phyloP scores from a whole-genome alignment of 805 yeast species.

The Kuraishia cidri region DNA sequence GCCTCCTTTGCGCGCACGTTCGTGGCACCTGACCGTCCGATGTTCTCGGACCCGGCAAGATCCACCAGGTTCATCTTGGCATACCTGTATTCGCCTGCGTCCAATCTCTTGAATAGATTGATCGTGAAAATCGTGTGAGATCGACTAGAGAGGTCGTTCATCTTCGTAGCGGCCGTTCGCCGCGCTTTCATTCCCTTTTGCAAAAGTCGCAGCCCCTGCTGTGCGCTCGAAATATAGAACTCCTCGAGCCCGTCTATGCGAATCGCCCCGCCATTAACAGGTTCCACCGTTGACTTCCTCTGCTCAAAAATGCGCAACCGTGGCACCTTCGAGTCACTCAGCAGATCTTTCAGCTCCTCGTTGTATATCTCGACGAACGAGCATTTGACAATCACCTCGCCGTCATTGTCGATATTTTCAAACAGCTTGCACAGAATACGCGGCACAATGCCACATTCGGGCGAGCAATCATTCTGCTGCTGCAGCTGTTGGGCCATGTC shows the following conservation, averaged over 20 bases:
- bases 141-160: constrained; percentile 67
- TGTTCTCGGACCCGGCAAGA: constrained; percentile 92
- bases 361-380: constrained; percentile 48
- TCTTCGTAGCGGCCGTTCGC: constrained; percentile 63
- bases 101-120: constrained; percentile 36
- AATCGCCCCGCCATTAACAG: constrained; percentile 18
- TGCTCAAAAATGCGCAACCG: constrained; percentile 31
- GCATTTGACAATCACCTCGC: constrained; percentile 30
- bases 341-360: constrained; percentile 31
- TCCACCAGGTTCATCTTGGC: constrained; percentile 65
- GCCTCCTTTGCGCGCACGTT: constrained; percentile 88
- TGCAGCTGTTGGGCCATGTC: constrained; percentile 9
- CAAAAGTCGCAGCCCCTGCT: constrained; percentile 47
- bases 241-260: constrained; percentile 61
- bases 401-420: constrained; percentile 18
- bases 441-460: constrained; percentile 38
- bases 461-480: background rate
- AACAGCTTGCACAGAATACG: constrained; percentile 35
- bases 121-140: constrained; percentile 74
- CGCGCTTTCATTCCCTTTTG: constrained; percentile 49
- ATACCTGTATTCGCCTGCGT: constrained; percentile 23
- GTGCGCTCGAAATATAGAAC: constrained; percentile 40
- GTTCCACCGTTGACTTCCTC: constrained; percentile 7
- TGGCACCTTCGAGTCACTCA: constrained; percentile 14
- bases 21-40: constrained; percentile 78